Evolutionary conservation across 108 stramenopile genomes (phyloP).

Genomic region (Schizochytrium sp.): DNA sequence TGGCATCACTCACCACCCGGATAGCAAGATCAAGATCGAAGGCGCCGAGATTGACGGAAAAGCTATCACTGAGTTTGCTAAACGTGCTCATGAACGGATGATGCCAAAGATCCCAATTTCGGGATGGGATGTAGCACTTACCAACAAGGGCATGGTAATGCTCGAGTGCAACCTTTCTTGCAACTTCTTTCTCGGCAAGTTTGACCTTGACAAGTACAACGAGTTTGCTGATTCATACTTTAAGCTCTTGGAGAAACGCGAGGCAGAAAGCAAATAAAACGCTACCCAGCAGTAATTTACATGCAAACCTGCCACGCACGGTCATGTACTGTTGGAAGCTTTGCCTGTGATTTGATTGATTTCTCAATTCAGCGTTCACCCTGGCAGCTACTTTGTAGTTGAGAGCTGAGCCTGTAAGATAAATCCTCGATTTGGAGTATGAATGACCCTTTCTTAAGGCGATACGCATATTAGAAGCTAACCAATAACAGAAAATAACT

Average conservation of each 20-base stretch:
- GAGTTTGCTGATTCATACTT: constrained; percentile 53
- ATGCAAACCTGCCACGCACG: too few relatives aligned
- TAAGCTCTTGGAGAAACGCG: neutral
- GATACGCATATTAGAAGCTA: too few relatives aligned
- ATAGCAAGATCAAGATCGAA: constrained; percentile 67
- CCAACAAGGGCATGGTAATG: constrained; percentile 72
- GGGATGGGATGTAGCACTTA: constrained; percentile 80
- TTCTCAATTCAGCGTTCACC: too few relatives aligned
- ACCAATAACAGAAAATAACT: too few relatives aligned
- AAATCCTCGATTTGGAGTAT: too few relatives aligned
- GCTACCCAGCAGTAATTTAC: too few relatives aligned
- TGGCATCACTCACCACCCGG: constrained; percentile 69
- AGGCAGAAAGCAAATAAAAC: neutral
- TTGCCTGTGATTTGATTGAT: too few relatives aligned
- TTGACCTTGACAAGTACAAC: constrained; percentile 47
- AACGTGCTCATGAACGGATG: constrained; percentile 70
- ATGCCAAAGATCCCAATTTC: constrained; percentile 65
- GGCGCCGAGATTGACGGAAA: constrained; percentile 68
- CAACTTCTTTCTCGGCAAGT: constrained; percentile 79
- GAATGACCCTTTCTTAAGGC: too few relatives aligned
- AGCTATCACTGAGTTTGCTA: constrained; percentile 67
- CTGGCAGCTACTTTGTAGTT: too few relatives aligned
- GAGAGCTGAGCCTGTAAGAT: too few relatives aligned
- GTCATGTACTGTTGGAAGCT: too few relatives aligned
- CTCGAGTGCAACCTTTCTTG: constrained; percentile 76